Evolutionary conservation across 2,329 filamentous ascomycete genomes (phyloP).

Genomic region (Phyllosticta citriasiana): DNA sequence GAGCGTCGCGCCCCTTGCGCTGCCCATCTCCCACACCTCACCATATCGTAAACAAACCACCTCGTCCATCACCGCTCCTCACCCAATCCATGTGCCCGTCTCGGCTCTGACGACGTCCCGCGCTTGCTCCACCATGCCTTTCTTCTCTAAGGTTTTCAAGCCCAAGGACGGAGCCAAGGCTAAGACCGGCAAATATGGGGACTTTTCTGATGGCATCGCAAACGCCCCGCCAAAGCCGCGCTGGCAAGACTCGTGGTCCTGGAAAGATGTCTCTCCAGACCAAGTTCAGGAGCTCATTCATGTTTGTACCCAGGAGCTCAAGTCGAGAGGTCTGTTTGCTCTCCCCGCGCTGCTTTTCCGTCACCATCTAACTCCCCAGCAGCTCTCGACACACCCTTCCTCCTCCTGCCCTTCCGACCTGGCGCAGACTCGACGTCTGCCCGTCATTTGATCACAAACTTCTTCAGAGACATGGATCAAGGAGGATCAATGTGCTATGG

Average conservation of each 20-base stretch:
- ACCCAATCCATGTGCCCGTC: not conserved
- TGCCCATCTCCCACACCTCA: not conserved
- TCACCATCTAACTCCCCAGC: constrained; percentile 15
- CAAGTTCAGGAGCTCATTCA: constrained; percentile 83
- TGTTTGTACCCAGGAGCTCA: constrained; percentile 82
- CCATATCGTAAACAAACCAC: not conserved
- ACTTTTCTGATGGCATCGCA: constrained; percentile 31
- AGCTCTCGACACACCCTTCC: constrained; percentile 86
- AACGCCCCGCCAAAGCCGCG: constrained; percentile 53
- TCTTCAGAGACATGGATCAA: constrained; percentile 63
- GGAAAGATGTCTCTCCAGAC: constrained; percentile 72
- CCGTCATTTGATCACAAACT: constrained; percentile 85
- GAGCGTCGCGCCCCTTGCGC: not conserved
- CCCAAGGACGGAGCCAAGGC: constrained; percentile 58
- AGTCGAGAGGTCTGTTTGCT: constrained; percentile 65
- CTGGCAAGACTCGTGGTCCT: constrained; percentile 83
- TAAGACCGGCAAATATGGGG: constrained; percentile 51
- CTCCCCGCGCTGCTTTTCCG: not conserved
- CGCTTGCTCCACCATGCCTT: constrained; percentile 36
- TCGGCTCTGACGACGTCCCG: not conserved
- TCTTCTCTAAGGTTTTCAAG: constrained; percentile 58
- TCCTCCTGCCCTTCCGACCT: constrained; percentile 88
- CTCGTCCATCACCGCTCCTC: not conserved
- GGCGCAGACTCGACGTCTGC: constrained; percentile 78
- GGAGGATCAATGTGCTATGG: constrained; percentile 50